Evolutionary conservation across 2,329 filamentous ascomycete genomes (phyloP).

Genomic region (Tetracladium maxilliforme): DNA sequence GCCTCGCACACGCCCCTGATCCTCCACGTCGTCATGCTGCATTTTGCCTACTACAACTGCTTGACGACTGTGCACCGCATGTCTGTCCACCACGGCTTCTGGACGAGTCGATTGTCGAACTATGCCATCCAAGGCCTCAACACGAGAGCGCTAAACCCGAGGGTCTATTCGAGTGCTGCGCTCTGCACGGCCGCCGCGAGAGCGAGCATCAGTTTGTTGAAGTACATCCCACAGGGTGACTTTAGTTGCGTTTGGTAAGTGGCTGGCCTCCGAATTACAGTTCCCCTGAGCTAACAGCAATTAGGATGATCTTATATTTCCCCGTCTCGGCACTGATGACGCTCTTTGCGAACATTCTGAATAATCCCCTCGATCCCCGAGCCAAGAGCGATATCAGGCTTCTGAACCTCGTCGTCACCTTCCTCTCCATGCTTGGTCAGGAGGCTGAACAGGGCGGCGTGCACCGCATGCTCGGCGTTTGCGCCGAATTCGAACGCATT

Average conservation of each 20-base stretch:
- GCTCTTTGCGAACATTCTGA: conserved; percentile 87
- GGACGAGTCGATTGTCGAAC: conserved; percentile 88
- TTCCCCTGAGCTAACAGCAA: conserved; percentile 13
- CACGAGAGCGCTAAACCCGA: conserved; percentile 75
- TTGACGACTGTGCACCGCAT: conserved; percentile 96
- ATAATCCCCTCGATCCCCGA: conserved; percentile 81
- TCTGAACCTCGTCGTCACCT: conserved; percentile 88
- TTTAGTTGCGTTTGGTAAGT: conserved; percentile 87
- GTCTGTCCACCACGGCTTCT: conserved; percentile 96
- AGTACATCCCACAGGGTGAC: conserved; percentile 92
- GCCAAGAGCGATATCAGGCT: conserved; percentile 79
- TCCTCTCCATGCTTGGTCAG: conserved; percentile 75
- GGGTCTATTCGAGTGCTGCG: conserved; percentile 86
- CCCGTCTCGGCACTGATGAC: conserved; percentile 91
- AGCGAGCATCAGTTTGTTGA: conserved; percentile 84
- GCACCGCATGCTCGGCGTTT: conserved; percentile 84
- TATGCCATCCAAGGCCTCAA: conserved; percentile 93
- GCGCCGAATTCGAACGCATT: conserved; percentile 92
- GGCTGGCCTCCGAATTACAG: background rate
- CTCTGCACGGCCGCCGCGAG: conserved; percentile 86
- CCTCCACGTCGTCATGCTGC: conserved; percentile 82
- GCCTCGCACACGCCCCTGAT: conserved; percentile 87
- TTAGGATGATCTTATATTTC: conserved; percentile 83
- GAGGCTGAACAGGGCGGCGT: conserved; percentile 86
- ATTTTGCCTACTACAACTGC: conserved; percentile 97